Conservation (phyloP, 371 early-diverging fungal species). For the Chytridium lagenaria region DNA sequence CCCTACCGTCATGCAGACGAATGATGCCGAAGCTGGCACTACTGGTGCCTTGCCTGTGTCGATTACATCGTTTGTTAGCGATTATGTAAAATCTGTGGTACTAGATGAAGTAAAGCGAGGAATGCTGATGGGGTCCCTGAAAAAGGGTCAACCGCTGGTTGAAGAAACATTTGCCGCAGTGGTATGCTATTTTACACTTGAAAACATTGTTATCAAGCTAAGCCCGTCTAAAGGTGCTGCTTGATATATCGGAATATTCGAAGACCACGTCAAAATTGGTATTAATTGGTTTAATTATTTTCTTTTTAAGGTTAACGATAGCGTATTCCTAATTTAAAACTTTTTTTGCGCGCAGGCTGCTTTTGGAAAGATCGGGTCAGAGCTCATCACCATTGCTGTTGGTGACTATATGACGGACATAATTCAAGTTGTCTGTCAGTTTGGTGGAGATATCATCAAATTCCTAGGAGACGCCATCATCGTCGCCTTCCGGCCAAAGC, state of each 20-base stretch:
- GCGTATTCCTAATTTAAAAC: background rate
- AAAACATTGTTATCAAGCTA: background rate
- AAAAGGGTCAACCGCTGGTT: background rate
- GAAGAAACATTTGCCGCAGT: background rate
- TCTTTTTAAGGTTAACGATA: background rate
- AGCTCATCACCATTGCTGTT: conserved; percentile 16
- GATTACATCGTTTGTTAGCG: conserved; percentile 10
- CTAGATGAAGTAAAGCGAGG: background rate
- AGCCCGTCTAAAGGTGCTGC: background rate
- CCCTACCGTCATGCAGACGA: too few relatives aligned
- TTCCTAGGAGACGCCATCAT: conserved; percentile 1
- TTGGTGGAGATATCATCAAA: conserved; percentile 10
- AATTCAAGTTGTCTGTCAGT: background rate
- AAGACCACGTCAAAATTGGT: background rate
- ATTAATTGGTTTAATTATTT: background rate
- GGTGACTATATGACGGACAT: background rate
- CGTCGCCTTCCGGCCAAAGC: background rate
- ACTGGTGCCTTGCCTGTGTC: too few relatives aligned
- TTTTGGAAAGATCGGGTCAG: conserved; percentile 3
- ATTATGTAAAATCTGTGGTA: background rate
- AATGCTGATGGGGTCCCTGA: background rate
- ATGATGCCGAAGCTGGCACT: too few relatives aligned
- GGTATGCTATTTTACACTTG: background rate
- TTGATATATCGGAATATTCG: conserved; percentile 12
- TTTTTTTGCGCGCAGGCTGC: background rate